These are phyloP conservation scores for Primulina eburnea DNA, from an alignment of 257 asterid species.

Conservation along the genomic window DNA sequence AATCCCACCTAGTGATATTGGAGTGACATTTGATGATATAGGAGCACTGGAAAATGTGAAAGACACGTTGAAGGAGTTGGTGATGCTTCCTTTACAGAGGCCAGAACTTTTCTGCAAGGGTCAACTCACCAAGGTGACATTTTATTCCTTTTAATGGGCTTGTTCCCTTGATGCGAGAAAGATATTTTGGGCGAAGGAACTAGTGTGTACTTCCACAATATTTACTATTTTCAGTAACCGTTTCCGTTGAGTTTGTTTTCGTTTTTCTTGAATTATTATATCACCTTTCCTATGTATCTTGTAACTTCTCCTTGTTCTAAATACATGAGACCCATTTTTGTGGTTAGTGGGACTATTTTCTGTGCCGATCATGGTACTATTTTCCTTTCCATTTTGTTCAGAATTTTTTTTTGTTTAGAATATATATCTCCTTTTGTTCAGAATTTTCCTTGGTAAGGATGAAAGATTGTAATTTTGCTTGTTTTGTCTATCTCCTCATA, in stretches of 20 bases:
- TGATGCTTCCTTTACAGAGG: conserved; percentile 41
- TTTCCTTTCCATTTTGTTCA: too few species aligned
- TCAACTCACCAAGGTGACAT: conserved; percentile 27
- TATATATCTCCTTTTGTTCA: background rate
- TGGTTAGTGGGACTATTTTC: background rate
- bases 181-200: background rate
- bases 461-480: background rate
- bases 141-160: background rate
- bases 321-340: background rate
- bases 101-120: conserved; percentile 41
- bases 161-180: background rate
- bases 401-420: background rate
- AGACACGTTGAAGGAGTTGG: conserved; percentile 35
- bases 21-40: conserved; percentile 38
- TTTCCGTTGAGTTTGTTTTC: background rate
- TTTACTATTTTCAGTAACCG: background rate
- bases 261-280: background rate
- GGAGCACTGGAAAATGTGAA: conserved; percentile 36
- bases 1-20: conserved; percentile 27
- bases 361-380: background rate
- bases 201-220: background rate
- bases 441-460: background rate
- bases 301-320: background rate
- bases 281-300: background rate
- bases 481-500: too few species aligned